phyloP scores from a whole-genome alignment of 2,329 filamentous ascomycete genomes.

The Juglanconis oblonga region DNA sequence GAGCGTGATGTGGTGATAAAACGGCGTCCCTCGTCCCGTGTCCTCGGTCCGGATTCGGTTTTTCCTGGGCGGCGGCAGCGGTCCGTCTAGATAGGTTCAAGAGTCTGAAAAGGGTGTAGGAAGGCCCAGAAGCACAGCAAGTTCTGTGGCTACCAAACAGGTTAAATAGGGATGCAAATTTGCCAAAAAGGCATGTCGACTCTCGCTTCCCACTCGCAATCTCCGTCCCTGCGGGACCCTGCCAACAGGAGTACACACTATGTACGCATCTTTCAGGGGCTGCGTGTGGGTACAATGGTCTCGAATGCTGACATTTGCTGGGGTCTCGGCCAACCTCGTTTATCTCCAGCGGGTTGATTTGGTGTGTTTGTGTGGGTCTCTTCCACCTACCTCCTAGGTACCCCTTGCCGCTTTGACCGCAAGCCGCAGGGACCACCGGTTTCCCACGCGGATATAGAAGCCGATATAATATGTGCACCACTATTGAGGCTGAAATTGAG shows the following conservation, averaged over 20 bases:
- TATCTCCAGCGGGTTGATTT: too few species aligned
- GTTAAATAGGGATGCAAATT: not conserved
- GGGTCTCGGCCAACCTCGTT: too few species aligned
- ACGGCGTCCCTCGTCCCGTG: not conserved
- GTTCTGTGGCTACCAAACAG: not conserved
- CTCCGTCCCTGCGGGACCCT: not conserved
- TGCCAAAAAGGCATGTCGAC: not conserved
- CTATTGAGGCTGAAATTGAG: too few species aligned
- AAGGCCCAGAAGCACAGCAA: not conserved
- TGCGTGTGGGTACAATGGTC: slow-evolving; percentile 18
- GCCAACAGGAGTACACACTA: not conserved
- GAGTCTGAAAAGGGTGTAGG: not conserved
- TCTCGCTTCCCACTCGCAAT: not conserved
- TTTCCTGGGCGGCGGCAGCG: not conserved
- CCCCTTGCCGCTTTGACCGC: too few species aligned
- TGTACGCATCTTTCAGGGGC: slow-evolving; percentile 15
- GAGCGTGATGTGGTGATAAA: not conserved
- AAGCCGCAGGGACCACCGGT: too few species aligned
- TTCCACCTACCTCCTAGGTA: too few species aligned
- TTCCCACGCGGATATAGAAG: too few species aligned
- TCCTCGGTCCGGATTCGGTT: not conserved
- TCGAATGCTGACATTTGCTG: not conserved
- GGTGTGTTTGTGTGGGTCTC: too few species aligned
- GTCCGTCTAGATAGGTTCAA: not conserved
- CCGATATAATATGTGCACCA: too few species aligned